Conservation (phyloP, 495 filamentous ascomycete genomes). For the Aspergillus biplanus region DNA sequence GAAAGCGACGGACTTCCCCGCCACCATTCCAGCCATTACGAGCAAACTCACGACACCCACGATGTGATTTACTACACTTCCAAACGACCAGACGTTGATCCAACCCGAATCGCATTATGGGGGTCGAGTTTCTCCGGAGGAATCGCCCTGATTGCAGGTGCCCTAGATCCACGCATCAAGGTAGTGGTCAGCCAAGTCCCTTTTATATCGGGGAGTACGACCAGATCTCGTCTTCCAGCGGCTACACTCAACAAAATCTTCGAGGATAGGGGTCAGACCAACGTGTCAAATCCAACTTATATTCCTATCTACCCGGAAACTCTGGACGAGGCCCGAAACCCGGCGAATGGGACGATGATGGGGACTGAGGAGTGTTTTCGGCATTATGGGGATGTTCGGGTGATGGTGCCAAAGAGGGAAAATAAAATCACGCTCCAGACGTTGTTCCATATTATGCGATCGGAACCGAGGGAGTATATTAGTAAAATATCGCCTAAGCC, state of each 20-base stretch:
- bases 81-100: constrained; percentile 29
- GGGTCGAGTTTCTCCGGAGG: constrained; percentile 37
- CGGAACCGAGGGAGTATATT: background rate
- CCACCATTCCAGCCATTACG: constrained; percentile 12
- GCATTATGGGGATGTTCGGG: background rate
- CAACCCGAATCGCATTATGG: constrained; percentile 36
- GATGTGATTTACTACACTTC: constrained; percentile 38
- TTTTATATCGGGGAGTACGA: background rate
- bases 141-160: constrained; percentile 32
- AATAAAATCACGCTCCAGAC: background rate
- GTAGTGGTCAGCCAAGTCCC: constrained; percentile 9
- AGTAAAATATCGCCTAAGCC: background rate
- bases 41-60: constrained; percentile 30
- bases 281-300: background rate
- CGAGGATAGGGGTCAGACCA: background rate
- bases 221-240: background rate
- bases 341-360: background rate
- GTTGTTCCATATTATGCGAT: background rate
- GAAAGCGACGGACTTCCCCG: constrained; percentile 37
- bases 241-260: background rate
- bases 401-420: background rate
- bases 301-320: background rate
- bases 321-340: background rate
- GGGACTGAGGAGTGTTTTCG: background rate
- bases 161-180: constrained; percentile 40